A percentile compares a stretch with the other conserved stretches of the same genome.
phyloP scores from a whole-genome alignment of 129 eudicot species.

The Arctium lappa region DNA sequence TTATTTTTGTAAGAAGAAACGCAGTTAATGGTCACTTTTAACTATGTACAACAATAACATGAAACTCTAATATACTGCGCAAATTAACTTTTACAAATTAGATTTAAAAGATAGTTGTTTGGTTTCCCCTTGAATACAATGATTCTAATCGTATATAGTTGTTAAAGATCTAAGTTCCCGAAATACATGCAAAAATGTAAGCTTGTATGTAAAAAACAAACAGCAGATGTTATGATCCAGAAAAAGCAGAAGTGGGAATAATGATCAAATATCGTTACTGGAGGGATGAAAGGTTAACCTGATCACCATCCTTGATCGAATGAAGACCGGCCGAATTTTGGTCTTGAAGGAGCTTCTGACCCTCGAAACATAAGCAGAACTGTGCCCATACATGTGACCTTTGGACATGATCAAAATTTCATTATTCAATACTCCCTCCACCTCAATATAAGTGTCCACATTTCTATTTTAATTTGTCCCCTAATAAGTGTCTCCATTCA shows the following conservation, averaged over 20 bases:
- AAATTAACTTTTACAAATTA: not conserved
- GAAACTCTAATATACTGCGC: too few relatives aligned
- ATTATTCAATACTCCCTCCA: not conserved
- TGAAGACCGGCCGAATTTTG: conserved; percentile 30
- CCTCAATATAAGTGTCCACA: too few relatives aligned
- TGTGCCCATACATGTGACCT: conserved; percentile 88
- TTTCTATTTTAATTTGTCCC: too few relatives aligned
- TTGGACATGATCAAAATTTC: conserved; percentile 14
- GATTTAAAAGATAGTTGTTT: not conserved
- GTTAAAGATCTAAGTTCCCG: too few relatives aligned
- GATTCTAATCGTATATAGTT: too few relatives aligned
- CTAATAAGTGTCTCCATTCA: too few relatives aligned
- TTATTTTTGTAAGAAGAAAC: too few relatives aligned
- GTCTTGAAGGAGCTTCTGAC: conserved; percentile 59
- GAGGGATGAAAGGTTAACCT: conserved; percentile 40
- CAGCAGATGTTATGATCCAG: not conserved
- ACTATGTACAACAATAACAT: too few relatives aligned
- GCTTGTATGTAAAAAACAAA: not conserved
- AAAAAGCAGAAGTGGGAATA: not conserved
- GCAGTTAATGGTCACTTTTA: too few relatives aligned
- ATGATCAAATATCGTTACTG: not conserved
- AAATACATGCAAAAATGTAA: too few relatives aligned
- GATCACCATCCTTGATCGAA: conserved; percentile 68
- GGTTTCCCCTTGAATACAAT: too few relatives aligned
- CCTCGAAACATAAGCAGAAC: conserved; percentile 63